phyloP scores from a whole-genome alignment of 306 rosid genomes.

The Quercus ilex region DNA sequence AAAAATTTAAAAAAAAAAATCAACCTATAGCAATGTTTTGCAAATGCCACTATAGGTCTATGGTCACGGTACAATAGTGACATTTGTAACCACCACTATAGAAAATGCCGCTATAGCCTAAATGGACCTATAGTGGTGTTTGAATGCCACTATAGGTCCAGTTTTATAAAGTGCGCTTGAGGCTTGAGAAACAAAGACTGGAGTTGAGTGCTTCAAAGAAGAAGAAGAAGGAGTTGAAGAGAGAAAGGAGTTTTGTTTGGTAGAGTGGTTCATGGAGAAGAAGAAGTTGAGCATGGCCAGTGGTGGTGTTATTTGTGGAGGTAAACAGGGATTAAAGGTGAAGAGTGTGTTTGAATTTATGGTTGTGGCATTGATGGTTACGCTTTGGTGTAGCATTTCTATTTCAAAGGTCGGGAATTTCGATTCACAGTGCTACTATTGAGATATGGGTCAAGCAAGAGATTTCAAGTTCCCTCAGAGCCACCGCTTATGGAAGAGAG shows the following conservation, averaged over 20 bases:
- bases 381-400: slow-evolving; percentile 16
- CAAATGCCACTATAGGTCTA: too few species aligned
- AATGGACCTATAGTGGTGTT: too few species aligned
- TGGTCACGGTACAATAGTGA: too few species aligned
- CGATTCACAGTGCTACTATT: not conserved
- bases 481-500: too few species aligned
- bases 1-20: too few species aligned
- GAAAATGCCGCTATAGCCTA: too few species aligned
- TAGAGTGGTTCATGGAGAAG: slow-evolving; percentile 11
- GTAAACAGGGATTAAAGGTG: slow-evolving; percentile 2
- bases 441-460: too few species aligned
- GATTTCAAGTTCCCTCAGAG: too few species aligned
- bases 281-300: not conserved
- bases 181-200: slow-evolving; percentile 11
- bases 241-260: not conserved
- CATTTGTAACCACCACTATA: too few species aligned
- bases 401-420: not conserved
- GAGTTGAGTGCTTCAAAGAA: not conserved
- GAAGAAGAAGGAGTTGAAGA: not conserved
- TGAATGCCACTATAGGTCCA: too few species aligned
- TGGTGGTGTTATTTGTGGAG: not conserved
- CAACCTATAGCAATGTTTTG: too few species aligned
- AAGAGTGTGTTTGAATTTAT: slow-evolving; percentile 7
- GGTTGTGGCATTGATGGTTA: not conserved
- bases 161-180: not conserved